These are phyloP conservation scores for Nemania sp. DNA, from an alignment of 2,329 filamentous ascomycete genomes.

Conservation along the genomic window DNA sequence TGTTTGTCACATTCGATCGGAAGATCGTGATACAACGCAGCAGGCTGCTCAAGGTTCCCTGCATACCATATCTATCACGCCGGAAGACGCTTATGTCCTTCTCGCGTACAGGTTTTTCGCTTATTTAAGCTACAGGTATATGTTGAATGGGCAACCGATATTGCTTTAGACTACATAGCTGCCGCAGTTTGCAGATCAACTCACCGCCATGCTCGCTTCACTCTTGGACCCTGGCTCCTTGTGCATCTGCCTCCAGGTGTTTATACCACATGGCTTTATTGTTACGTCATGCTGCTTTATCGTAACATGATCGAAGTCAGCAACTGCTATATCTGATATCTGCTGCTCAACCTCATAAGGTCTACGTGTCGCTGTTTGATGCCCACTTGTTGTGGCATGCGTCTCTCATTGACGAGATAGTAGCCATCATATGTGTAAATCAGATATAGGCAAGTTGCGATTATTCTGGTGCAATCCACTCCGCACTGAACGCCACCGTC, in stretches of 20 bases:
- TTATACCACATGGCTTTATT: background rate
- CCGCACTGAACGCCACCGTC: slow-evolving; percentile 3
- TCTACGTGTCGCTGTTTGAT: background rate
- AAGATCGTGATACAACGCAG: background rate
- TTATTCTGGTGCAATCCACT: slow-evolving; percentile 3
- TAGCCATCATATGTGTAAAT: background rate
- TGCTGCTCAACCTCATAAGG: background rate
- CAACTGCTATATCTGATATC: slow-evolving; percentile 2
- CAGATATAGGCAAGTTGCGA: background rate
- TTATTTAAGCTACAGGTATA: background rate
- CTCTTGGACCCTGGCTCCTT: background rate
- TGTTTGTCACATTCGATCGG: slow-evolving; percentile 8
- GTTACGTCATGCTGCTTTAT: background rate
- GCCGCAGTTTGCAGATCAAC: background rate
- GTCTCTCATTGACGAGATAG: background rate
- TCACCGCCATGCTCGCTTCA: slow-evolving; percentile 8
- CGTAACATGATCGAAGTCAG: background rate
- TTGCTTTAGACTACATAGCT: slow-evolving; percentile 1
- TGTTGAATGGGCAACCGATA: slow-evolving; percentile 1
- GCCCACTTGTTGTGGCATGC: background rate
- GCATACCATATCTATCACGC: slow-evolving; percentile 9
- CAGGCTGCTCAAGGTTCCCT: background rate
- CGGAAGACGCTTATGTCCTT: background rate
- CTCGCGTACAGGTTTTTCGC: background rate
- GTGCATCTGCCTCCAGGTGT: background rate